Evolutionary conservation across 2,329 filamentous ascomycete species (phyloP), one percentile per base, ranked within the genome.

Genomic region (Zymoseptoria ardabiliae): DNA sequence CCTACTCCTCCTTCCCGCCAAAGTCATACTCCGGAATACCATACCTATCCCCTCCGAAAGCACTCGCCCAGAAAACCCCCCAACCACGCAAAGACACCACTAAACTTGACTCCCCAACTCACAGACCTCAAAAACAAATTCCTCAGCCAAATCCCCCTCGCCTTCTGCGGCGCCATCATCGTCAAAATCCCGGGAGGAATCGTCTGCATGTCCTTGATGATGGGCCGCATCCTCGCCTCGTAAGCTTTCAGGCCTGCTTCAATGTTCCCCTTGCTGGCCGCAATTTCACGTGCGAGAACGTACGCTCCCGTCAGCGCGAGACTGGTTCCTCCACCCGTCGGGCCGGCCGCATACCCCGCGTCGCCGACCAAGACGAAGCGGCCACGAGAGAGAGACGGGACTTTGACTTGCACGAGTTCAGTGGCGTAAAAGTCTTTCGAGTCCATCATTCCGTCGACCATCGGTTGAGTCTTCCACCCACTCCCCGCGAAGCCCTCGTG

Each of bases 211-310:
- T 75, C 68, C 8, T 72, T 65, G 23, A 82, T 72, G 57, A 79
- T 79, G 0, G 79, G 80, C 6, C 73, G 69, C 51, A 82, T 71
- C 0, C 66, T 68, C n/a, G 63, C 57, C 54, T 82, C 77, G 60
- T 83, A 84, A 0, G 68, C 69, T 41, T 66, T 64, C 11, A 81
- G 70, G 21, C 75, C 79, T 2, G 78, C 63, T 11, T 69, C 63
- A 7, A 73, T 57, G 51, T 72, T 63, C 4, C 62, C 63, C 3
- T 20, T 7, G 30, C 72, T 62, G 17, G 62, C 68, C 13, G 57
- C 56, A 13, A 77, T 65, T 57, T 76, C 82, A 1, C 83, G 83
- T 0, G 82, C 83, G 3, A 86, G 73, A 2, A 84, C 70, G 65
- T 85, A 86, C 0, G 81, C 80, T 0, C 74, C 75, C 3, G 72